phyloP scores from a whole-genome alignment of 345 rosid genomes.

The Populus deltoides region DNA sequence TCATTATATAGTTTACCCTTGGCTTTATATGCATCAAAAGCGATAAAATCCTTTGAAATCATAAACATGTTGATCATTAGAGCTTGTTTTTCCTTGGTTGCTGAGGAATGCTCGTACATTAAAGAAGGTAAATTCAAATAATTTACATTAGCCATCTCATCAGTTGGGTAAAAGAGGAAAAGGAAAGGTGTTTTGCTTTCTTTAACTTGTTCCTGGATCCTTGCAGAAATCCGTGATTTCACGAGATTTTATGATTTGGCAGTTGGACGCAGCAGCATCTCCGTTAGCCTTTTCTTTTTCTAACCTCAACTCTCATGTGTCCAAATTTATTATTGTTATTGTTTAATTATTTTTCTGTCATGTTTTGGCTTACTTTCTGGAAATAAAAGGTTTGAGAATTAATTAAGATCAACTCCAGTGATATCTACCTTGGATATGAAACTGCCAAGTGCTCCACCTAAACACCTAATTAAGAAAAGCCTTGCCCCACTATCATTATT shows the following conservation, averaged over 20 bases:
- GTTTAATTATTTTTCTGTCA: conserved; percentile 4
- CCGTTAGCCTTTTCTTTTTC: conserved; percentile 16
- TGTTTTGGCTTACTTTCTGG: conserved; percentile 18
- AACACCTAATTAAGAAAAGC: conserved; percentile 6
- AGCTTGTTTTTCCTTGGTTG: not conserved
- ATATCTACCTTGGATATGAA: conserved; percentile 7
- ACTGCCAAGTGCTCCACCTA: conserved; percentile 24
- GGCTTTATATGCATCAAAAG: no score
- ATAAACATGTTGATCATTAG: no score
- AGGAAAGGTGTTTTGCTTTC: not conserved
- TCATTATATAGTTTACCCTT: no score
- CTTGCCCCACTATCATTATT: not conserved
- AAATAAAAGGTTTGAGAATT: conserved; percentile 12
- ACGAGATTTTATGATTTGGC: conserved; percentile 41
- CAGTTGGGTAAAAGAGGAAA: not conserved
- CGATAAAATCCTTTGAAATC: no score
- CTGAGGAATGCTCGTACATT: not conserved
- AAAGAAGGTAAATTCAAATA: not conserved
- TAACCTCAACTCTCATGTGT: conserved; percentile 36
- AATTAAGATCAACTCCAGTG: not conserved
- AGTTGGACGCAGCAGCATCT: conserved; percentile 36
- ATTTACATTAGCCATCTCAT: not conserved
- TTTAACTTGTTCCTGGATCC: not conserved
- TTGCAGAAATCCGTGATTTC: conserved; percentile 44
- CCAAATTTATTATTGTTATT: conserved; percentile 16